These are phyloP conservation scores for Penicillium sp. DNA, from an alignment of 2,329 filamentous ascomycete species.

Conservation along the genomic window DNA sequence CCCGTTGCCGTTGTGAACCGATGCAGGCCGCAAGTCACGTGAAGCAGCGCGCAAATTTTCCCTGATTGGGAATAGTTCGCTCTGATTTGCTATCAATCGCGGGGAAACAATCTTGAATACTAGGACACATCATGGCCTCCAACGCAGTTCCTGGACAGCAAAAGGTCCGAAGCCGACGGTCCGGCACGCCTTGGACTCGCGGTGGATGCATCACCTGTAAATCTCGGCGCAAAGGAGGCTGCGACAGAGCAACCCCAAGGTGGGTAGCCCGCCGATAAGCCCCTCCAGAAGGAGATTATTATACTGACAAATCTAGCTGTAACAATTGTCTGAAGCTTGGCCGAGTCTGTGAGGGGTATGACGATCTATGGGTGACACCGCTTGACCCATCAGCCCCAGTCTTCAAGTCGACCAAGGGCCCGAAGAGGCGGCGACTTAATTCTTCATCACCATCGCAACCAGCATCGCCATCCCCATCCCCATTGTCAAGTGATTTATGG, in stretches of 20 bases:
- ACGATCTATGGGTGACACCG: constrained; percentile 39
- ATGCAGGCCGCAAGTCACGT: constrained; percentile 16
- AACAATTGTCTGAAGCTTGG: constrained; percentile 38
- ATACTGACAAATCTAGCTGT: constrained; percentile 11
- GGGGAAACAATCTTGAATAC: constrained; percentile 10
- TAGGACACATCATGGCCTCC: constrained; percentile 2
- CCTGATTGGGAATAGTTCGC: constrained; percentile 26
- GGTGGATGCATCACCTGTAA: constrained; percentile 46
- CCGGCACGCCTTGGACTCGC: constrained; percentile 38
- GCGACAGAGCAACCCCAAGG: constrained; percentile 42
- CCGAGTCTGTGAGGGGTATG: constrained; percentile 40
- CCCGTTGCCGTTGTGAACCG: too few species aligned
- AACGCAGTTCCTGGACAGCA: constrained; percentile 14
- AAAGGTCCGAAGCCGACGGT: constrained; percentile 27
- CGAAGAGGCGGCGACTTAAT: constrained; percentile 27
- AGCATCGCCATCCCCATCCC: constrained; percentile 15
- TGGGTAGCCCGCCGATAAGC: constrained; percentile 11
- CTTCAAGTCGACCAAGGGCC: constrained; percentile 25
- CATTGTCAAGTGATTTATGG: constrained; percentile 15
- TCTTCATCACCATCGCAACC: constrained; percentile 16
- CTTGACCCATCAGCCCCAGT: constrained; percentile 34
- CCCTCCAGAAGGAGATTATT: neutral
- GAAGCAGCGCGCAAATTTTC: constrained; percentile 12
- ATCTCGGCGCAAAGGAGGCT: constrained; percentile 38
- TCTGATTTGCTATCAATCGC: constrained; percentile 21